These are phyloP conservation scores for Xylaria telfairii DNA, from an alignment of 495 filamentous ascomycete species.

Conservation along the genomic window DNA sequence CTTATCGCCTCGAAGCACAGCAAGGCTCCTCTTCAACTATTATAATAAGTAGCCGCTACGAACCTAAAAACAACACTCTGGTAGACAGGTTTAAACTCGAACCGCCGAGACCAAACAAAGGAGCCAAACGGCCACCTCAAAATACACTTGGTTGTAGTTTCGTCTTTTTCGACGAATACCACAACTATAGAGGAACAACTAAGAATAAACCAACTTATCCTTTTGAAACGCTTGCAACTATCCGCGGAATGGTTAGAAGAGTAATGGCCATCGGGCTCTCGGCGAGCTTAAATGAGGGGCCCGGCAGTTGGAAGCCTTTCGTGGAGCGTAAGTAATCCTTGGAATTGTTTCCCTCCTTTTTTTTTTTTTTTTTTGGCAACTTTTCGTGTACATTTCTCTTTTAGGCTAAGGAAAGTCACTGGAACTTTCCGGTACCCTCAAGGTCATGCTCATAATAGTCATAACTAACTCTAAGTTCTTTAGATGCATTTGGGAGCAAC, in stretches of 20 bases:
- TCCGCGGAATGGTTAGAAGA: background rate
- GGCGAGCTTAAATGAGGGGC: background rate
- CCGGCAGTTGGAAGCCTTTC: background rate
- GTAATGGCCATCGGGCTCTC: constrained; percentile 2
- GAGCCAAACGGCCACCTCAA: too few relatives aligned
- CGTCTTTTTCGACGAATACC: constrained; percentile 6
- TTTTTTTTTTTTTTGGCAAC: too few relatives aligned
- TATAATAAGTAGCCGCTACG: background rate
- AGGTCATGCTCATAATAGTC: too few relatives aligned
- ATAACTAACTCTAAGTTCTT: too few relatives aligned
- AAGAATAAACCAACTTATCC: background rate
- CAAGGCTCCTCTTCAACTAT: background rate
- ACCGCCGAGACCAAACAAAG: too few relatives aligned
- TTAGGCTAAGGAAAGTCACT: too few relatives aligned
- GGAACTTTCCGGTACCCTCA: too few relatives aligned
- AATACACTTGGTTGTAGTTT: background rate
- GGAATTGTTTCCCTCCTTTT: too few relatives aligned
- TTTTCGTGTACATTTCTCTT: too few relatives aligned
- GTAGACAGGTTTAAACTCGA: too few relatives aligned
- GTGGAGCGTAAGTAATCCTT: too few relatives aligned
- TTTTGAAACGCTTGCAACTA: background rate
- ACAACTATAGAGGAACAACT: background rate
- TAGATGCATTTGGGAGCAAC: background rate
- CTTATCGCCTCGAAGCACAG: background rate
- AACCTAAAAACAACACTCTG: too few relatives aligned